Evolutionary conservation across 2,329 filamentous ascomycete genomes (phyloP).

Genomic region (Penicillium sp.): DNA sequence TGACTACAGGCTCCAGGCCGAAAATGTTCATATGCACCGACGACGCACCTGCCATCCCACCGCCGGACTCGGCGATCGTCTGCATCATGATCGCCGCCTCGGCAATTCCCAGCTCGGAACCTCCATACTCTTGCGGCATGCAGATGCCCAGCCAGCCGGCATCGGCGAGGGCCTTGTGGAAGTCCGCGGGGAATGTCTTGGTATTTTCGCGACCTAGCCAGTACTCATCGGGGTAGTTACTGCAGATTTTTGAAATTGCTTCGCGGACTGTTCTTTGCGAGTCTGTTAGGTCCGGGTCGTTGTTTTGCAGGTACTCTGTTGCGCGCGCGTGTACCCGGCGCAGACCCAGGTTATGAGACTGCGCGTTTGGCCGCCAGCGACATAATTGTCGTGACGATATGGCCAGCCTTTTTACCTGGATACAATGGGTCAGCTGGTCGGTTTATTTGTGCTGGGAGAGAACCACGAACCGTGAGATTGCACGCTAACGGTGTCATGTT

Average conservation of each 20-base stretch:
- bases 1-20: conserved; percentile 51
- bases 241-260: conserved; percentile 51
- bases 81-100: conserved; percentile 56
- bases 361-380: background rate
- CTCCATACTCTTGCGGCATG: conserved; percentile 49
- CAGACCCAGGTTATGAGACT: background rate
- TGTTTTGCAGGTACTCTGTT: background rate
- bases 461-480: background rate
- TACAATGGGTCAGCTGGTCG: background rate
- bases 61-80: conserved; percentile 52
- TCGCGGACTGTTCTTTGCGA: conserved; percentile 43
- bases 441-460: background rate
- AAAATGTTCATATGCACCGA: conserved; percentile 57
- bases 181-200: conserved; percentile 46
- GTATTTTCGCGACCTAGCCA: conserved; percentile 47
- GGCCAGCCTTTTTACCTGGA: too few relatives aligned
- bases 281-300: conserved; percentile 25
- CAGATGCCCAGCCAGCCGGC: conserved; percentile 54
- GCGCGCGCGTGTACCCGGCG: background rate
- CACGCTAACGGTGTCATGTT: background rate
- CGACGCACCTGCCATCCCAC: conserved; percentile 48
- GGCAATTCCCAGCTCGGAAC: conserved; percentile 47
- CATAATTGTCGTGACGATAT: background rate
- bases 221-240: conserved; percentile 49
- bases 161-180: conserved; percentile 46